phyloP scores from a whole-genome alignment of 1,139 yeast species.

The Kodamaea alishanica region DNA sequence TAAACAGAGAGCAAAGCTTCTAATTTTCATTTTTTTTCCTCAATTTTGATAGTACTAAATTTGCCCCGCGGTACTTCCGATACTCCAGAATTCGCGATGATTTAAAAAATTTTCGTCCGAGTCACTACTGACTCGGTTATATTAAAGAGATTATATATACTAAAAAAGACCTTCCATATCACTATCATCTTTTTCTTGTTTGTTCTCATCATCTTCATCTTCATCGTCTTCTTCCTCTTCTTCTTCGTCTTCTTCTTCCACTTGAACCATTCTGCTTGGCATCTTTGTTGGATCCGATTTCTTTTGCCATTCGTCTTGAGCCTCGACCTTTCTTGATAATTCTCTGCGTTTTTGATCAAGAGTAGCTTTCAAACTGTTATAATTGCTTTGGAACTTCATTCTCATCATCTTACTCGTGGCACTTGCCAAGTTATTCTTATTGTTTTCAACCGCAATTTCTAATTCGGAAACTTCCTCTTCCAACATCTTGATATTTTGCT shows the following conservation, averaged over 20 bases:
- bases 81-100: too few relatives aligned
- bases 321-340: conserved; percentile 40
- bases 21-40: too few relatives aligned
- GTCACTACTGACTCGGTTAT: not conserved
- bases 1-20: too few relatives aligned
- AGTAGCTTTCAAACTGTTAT: conserved; percentile 74
- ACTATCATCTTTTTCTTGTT: conserved; percentile 11
- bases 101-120: too few relatives aligned
- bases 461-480: conserved; percentile 85
- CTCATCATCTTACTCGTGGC: conserved; percentile 86
- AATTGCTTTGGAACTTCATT: conserved; percentile 81
- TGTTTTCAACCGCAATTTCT: conserved; percentile 73
- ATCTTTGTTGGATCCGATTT: conserved; percentile 16
- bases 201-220: conserved; percentile 18
- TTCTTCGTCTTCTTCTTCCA: conserved; percentile 14
- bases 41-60: too few relatives aligned
- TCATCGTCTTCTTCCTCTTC: conserved; percentile 18
- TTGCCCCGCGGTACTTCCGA: too few relatives aligned
- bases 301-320: conserved; percentile 19
- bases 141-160: not conserved
- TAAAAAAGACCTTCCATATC: conserved; percentile 14
- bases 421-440: conserved; percentile 67
- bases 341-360: conserved; percentile 78
- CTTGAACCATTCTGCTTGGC: conserved; percentile 3
- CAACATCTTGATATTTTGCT: conserved; percentile 72